Base-by-base conservation (phyloP, 108 stramenopile genomes). In the Skeletonema tropicum region DNA sequence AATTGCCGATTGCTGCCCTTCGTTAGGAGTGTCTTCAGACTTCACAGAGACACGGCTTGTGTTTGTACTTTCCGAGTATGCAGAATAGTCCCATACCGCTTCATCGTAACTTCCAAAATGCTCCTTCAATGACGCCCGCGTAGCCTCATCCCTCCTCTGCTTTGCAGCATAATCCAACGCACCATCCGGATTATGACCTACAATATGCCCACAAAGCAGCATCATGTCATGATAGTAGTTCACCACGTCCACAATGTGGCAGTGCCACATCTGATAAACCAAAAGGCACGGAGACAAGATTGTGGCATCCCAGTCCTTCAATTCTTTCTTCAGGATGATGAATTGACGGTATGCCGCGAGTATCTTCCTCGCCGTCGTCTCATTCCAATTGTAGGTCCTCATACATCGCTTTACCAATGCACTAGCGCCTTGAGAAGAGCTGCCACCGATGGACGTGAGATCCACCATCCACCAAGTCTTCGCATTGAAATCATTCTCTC, bases 181-280 rank as follows among this genome's bases (percentile, higher is more conserved):
- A 66, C 88, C 90, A 62, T 29, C 26, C 26, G 26, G 26, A 29
- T 29, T 29, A 29, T 29, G 26, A 29, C 26, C 26, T 29, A 29
- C 26, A 29, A 1, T 2, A 29, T 29, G 26, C 2, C 26, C 26
- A 29, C 26, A 29, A 29, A 29, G 26, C 31, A 85, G 65, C 64
- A 86, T 83, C 42, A 87, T 87, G 67, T 89, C 87, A 36, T 87
- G 83, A 5, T 69, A 84, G 77, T 91, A 91, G 74, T 84, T 87
- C 26, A 78, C 72, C 61, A 84, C 84, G 68, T 89, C 88, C 21
- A 89, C 68, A 39, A 91, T 68, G 68, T 91, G 88, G 39, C 76
- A 70, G 59, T 88, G 88, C 90, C 90, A 91, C 88, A 91, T 89
- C 69, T 87, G 84, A 35, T 84, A 78, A 58, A 91, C 87, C 55